Evolutionary conservation across 441 rosid species (phyloP), one percentile per base, ranked within the genome.

Genomic region (Melastoma candidum): DNA sequence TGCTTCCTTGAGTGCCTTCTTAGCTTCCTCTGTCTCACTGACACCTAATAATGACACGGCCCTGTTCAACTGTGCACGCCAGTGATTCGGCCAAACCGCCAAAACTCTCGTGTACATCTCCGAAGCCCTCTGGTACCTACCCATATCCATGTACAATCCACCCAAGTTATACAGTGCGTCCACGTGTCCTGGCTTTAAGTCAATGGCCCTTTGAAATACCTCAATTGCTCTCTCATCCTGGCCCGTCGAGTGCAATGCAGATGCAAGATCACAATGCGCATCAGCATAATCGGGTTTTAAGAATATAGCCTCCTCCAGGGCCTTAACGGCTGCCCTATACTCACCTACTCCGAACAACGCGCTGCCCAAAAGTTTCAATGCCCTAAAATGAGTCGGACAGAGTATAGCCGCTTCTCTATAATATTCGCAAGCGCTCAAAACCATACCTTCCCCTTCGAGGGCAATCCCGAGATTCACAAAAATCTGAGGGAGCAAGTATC

Each of bases 1-100:
- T 3, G 98, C 98, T 47, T 88, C 95, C 78, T 93, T 84, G 63
- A 93, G 68, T 1, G 97, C 95, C 55, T 84, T 77, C 72, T 78
- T 86, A 39, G 96, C 90, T 63, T 93, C 98, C 61, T 88, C 98
- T 0, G 83, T 82, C 71, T 93, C 97, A 29, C 95, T 84, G 55
- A 87, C 95, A 43, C 97, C 98, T 54, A 88, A 61, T 78, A 86
- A 69, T 26, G 97, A 93, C 43, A 86, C 97, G 3, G 95, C 98
- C 70, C 81, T 93, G 51, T 93, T 93, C 39, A 93, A 81, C 76
- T 93, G 98, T 41, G 98, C 97, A 53, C 92, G 84, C 98, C 95
- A 88, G 63, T 93, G 98, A 64, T 78, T 93, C 12, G 98, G 95
- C 92, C 97, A 82, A 25, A 86, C 89, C 0, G 88, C 71, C 52